phyloP scores from a whole-genome alignment of 2,329 filamentous ascomycete genomes.

The Meredithiella fracta region DNA sequence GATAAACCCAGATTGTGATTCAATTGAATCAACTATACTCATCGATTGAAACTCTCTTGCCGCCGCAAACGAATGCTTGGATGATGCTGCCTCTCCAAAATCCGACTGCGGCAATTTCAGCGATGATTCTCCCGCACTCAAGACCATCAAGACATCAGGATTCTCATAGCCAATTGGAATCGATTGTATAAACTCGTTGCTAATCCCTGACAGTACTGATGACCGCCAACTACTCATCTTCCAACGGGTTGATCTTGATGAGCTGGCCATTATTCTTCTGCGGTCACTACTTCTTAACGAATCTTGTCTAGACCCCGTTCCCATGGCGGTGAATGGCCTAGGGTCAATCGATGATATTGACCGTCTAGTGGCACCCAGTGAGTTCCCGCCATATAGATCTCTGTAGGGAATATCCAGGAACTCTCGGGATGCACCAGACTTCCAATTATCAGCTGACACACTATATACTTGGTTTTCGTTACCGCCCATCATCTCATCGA shows the following conservation, averaged over 20 bases:
- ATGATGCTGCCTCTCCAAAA: conserved; percentile 1
- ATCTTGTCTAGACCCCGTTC: not conserved
- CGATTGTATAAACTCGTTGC: conserved; percentile 12
- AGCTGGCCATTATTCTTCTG: not conserved
- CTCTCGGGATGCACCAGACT: conserved; percentile 9
- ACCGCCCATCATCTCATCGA: conserved; percentile 7
- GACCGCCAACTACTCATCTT: conserved; percentile 7
- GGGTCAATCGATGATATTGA: not conserved
- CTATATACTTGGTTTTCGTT: conserved; percentile 9
- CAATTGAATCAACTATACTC: conserved; percentile 12
- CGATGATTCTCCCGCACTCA: not conserved
- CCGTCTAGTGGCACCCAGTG: not conserved
- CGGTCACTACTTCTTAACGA: conserved; percentile 2
- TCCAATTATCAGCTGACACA: conserved; percentile 3
- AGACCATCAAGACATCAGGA: not conserved
- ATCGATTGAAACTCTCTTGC: conserved; percentile 12
- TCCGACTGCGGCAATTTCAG: conserved; percentile 7
- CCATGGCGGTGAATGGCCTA: conserved; percentile 5
- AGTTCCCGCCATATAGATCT: conserved; percentile 8
- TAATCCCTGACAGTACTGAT: conserved; percentile 1
- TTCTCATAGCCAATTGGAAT: conserved; percentile 11
- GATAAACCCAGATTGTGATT: conserved; percentile 10
- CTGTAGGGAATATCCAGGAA: conserved; percentile 11
- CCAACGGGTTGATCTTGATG: not conserved
- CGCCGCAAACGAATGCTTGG: conserved; percentile 11